Conservation (phyloP, 768 basidiomycete species). For the Trametes meyenii region DNA sequence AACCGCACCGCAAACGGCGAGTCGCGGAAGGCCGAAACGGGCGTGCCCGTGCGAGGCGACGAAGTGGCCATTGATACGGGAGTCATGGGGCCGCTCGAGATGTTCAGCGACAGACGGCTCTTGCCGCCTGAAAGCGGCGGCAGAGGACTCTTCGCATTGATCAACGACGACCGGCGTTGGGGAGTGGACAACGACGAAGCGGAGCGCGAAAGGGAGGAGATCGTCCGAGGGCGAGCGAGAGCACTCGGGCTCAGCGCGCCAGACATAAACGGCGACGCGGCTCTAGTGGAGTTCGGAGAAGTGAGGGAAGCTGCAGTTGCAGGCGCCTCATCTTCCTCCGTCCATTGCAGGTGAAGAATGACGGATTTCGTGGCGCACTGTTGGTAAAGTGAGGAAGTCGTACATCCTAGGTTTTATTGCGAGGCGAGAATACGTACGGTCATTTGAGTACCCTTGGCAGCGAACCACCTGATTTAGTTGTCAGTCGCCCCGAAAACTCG, state of each 20-base stretch:
- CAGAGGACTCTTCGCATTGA: constrained; percentile 39
- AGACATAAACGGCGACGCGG: constrained; percentile 28
- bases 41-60: constrained; percentile 38
- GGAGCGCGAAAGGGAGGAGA: constrained; percentile 58
- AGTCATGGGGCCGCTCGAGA: constrained; percentile 48
- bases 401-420: not conserved
- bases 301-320: constrained; percentile 19
- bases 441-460: constrained; percentile 88
- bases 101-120: constrained; percentile 44
- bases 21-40: constrained; percentile 29
- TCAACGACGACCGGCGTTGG: constrained; percentile 39
- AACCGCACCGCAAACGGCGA: constrained; percentile 49
- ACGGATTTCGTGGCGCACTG: constrained; percentile 90
- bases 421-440: constrained; percentile 54
- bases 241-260: constrained; percentile 26
- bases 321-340: constrained; percentile 54
- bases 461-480: constrained; percentile 69
- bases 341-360: constrained; percentile 86
- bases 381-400: not conserved
- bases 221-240: constrained; percentile 41
- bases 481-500: not conserved
- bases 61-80: constrained; percentile 41
- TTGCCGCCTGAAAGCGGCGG: constrained; percentile 35
- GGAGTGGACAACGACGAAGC: constrained; percentile 52
- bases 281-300: constrained; percentile 23